phyloP scores from a whole-genome alignment of 2,329 filamentous ascomycete species.

The Colletotrichum scovillei region DNA sequence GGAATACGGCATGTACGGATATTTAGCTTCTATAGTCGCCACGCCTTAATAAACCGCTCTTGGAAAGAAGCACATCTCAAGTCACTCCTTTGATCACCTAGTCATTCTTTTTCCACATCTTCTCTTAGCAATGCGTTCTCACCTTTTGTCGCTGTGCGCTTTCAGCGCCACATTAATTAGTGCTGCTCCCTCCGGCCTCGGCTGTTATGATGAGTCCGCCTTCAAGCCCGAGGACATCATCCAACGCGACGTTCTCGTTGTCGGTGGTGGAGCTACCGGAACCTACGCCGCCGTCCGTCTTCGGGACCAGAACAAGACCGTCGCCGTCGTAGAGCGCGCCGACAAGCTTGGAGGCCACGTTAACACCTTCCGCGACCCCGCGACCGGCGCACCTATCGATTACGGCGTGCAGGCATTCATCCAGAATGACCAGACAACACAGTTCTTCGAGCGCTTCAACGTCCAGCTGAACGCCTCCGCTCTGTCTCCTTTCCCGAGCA shows the following conservation, averaged over 20 bases:
- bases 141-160: slow-evolving; percentile 16
- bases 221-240: slow-evolving; percentile 32
- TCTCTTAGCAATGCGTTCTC: neutral
- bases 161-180: slow-evolving; percentile 21
- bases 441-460: slow-evolving; percentile 58
- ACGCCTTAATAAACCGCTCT: too few species aligned
- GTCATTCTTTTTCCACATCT: slow-evolving; percentile 2
- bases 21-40: slow-evolving; percentile 13
- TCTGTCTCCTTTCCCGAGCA: slow-evolving; percentile 30
- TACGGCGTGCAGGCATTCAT: slow-evolving; percentile 50
- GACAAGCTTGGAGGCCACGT: slow-evolving; percentile 56
- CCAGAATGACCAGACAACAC: slow-evolving; percentile 49
- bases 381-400: slow-evolving; percentile 46
- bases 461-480: slow-evolving; percentile 40
- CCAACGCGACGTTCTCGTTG: slow-evolving; percentile 58
- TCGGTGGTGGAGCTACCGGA: slow-evolving; percentile 66
- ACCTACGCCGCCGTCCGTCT: slow-evolving; percentile 59
- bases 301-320: slow-evolving; percentile 60
- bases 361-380: slow-evolving; percentile 56
- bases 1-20: slow-evolving; percentile 20
- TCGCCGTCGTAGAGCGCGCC: slow-evolving; percentile 56
- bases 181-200: slow-evolving; percentile 14
- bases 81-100: slow-evolving; percentile 2
- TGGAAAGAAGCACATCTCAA: neutral
- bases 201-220: slow-evolving; percentile 27